Evolutionary conservation across 768 basidiomycete genomes (phyloP), one percentile per base, ranked within the genome.

Genomic region (Amanita thiersii): DNA sequence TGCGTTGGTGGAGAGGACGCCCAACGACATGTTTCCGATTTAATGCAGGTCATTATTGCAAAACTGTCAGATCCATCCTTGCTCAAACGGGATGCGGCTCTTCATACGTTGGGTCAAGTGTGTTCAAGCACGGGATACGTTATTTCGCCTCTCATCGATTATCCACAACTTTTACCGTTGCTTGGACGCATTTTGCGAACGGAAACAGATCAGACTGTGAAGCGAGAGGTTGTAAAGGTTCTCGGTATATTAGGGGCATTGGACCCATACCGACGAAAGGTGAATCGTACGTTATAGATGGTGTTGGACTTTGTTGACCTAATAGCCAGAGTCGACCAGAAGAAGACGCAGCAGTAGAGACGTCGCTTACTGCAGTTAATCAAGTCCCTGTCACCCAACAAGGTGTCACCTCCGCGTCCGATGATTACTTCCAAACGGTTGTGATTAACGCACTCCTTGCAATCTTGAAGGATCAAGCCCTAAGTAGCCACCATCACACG

Each of bases 391-490:
- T 80, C 35, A 75, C 72, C 35, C 81, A 78, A 51, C 72, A 78
- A 12, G 70, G 70, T 4, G 69, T 77, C 3, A 65, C 68, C 20
- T 70, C 80, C 12, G 72, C 78, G 14, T 81, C 89, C 4, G 96
- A 98, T 49, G 94, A 97, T 56, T 98, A 93, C 62, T 99, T 92
- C 63, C 96, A 98, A 57, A 90, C 89, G 4, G 90, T 93, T 4
- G 93, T 93, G 26, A 88, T 99, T 56, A 85, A 79, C 19, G 76
- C 91, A 0, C 72, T 99, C 7, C 72, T 98, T 24, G 73, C 78
- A 30, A 86, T 99, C 44, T 59, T 99, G 47, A 87, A 82, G 55
- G 96, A 99, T 57, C 81, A 87, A 40, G 81, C 91, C 1, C 70
- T 96, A 46, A 85, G 75, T 53, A 80, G 70, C 43, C 83, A 89